Base-by-base conservation (phyloP, 768 basidiomycete genomes). In the Hericium alpestre region DNA sequence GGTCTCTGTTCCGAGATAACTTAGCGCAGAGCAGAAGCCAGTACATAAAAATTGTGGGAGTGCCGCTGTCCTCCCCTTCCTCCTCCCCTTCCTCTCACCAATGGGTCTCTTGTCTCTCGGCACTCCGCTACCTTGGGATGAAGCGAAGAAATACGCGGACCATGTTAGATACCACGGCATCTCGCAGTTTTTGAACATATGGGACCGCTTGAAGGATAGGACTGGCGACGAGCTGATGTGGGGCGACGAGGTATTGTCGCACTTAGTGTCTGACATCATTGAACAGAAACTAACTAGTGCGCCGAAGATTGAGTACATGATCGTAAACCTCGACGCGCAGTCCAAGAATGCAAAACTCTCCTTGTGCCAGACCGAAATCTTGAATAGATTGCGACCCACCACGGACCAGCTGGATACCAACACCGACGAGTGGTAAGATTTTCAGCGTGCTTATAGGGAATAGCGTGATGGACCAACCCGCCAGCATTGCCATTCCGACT, bases 41-140 rank as follows among this genome's bases (percentile, higher is more conserved):
- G n/a, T 46, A n/a, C n/a, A 46, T 46, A 46, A 46, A 11, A 20
- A 6, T 20, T 46, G 43, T 46, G 43, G 43, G 43, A 46, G 32
- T 32, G 32, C 16, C 43, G n/a, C 16, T 46, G n/a, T 46, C 43
- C 11, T n/a, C 43, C 9, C 20, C 15, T n/a, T 37, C 57, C 22
- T 16, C 53, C 27, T 16, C 22, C 13, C 27, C 39, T 50, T 48
- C 41, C 56, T 47, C 54, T 57, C 56, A 15, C 43, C 43, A 55
- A 99, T 99, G 95, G 96, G 96, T 55, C 80, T 99, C 53, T 72
- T 99, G 58, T 88, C 83, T 57, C 84, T 95, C 53, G 96, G 96
- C 54, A 98, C 93, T 3, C 93, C 96, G 22, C 80, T 98, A 58
- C 70, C 80, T 32, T 99, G 96, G 96, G 81, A 87, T 54, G 87